Base-by-base conservation (phyloP, 768 basidiomycete species). In the Lactarius quietus region DNA sequence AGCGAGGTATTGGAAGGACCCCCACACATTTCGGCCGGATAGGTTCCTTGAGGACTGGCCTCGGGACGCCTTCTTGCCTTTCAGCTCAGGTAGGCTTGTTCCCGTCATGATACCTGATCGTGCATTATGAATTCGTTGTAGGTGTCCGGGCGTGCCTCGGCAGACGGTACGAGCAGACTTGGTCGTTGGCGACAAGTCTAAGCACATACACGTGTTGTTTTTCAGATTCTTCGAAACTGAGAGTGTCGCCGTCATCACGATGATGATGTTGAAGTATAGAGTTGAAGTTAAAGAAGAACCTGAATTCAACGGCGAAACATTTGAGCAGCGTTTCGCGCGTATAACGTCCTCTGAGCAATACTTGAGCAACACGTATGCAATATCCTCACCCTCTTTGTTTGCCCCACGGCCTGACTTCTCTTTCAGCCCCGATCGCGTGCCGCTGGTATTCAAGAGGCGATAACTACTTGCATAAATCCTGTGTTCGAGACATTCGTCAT, bases 1-100 rank as follows among this genome's bases (percentile, higher is more conserved):
- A 85, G 84, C 84, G 33, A 78, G 79, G 38, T 84, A 84, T 70
- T 86, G 85, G 84, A 72, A 81, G 57, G 78, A 85, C 53, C 84
- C 85, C 3, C 67, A n/a, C n/a, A n/a, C n/a, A n/a, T n/a, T n/a
- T n/a, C n/a, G n/a, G n/a, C n/a, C n/a, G n/a, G n/a, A n/a, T 80
- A 69, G 78, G 31, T 78, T 78, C 67, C 60, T 77, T 2, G 70
- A 69, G 28, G 72, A 73, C 57, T 78, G 72, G 70, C 66, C 73
- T 18, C 68, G 66, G 62, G 74, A 77, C 54, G 77, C 76, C 0
- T 77, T 76, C 63, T n/a, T 75, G 18, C 73, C 76, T 0, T 77
- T 77, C 53, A 71, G 71, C 31, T 55, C 51, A 15, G 73, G 73
- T 69, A 57, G 20, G 36, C 26, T 6, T 38, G 6, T 6, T 2